Evolutionary conservation across 495 filamentous ascomycete species (phyloP), one percentile per base, ranked within the genome.

Genomic region (Letharia columbiana): DNA sequence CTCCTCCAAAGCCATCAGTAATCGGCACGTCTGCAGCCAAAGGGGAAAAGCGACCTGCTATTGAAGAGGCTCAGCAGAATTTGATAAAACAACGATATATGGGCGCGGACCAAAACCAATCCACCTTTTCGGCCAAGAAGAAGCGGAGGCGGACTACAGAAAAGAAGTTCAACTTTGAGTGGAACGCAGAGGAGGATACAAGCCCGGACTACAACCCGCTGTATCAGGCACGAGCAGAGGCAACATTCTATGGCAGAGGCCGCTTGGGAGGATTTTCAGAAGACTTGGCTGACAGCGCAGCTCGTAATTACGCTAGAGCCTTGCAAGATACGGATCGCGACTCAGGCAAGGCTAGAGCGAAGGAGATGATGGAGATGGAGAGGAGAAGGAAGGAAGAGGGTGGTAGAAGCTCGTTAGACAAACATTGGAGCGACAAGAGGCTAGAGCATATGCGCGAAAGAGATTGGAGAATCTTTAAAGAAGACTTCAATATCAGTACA

Each of bases 381-480:
- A 82, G 89, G 60, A 78, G 87, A 61, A 80, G 87, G 63, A 86
- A 86, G 68, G 91, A 96, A 70, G 91, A 91, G 66, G 81, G 88
- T 58, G 85, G 87, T 10, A 79, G 87, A 60, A 87, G 82, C 70
- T 82, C 83, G 69, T 74, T 91, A 12, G 89, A 91, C 69, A 94
- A 94, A 78, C 95, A 99, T 76, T 99, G 95, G 95, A 95, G 90
- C 58, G 92, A 98, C 77, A 99, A 99, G 85, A 87, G 82, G 66
- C 76, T 99, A 71, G 90, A 94, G 20, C 89, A 94, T 71, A 99
- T 99, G 94, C 90, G 91, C 69, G 92, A 98, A 79, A 82, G 94
- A 72, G 94, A 99, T 74, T 99, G 95, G 95, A 89, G 94, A 73
- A 98, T 99, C 70, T 96, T 99, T 83, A 98, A 98, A 79, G 95